These are phyloP conservation scores for Marchantia paleacea DNA, from an alignment of 225 moss, liverwort and hornwort species.

Conservation along the genomic window DNA sequence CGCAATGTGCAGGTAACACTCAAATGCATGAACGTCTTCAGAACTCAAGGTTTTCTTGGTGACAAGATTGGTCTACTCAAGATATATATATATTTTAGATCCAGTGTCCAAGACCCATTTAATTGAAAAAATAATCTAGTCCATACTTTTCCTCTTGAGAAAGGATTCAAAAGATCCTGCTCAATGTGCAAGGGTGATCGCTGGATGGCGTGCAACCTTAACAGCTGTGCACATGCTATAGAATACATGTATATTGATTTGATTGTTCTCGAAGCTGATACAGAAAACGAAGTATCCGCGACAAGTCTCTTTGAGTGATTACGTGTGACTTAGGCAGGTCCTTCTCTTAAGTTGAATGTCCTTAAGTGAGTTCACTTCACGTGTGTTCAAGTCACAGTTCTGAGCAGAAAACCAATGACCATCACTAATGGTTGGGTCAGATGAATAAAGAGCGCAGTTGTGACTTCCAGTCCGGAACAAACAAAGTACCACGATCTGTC, in stretches of 20 bases:
- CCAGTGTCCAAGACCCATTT: background rate
- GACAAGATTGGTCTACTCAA: too few species aligned
- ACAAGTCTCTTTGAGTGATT: background rate
- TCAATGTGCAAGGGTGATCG: background rate
- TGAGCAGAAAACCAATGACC: background rate
- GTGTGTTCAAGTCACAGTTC: background rate
- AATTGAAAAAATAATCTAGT: too few species aligned
- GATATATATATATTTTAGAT: background rate
- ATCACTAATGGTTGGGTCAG: background rate
- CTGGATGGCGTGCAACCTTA: background rate
- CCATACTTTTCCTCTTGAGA: background rate
- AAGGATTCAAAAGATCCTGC: background rate
- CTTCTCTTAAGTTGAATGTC: background rate
- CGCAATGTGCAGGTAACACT: slow-evolving; percentile 64
- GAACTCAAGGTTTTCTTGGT: too few species aligned
- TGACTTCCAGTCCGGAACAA: too few species aligned
- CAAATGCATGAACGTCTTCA: background rate
- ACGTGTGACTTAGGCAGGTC: background rate
- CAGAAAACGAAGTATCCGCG: background rate
- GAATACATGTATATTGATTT: background rate
- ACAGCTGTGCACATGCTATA: background rate
- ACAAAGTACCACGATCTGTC: background rate
- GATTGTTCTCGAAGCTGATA: background rate
- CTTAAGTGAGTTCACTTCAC: background rate
- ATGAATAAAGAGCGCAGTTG: background rate